Base-by-base conservation (phyloP, 1,284 basidiomycete genomes). In the Psilocybe mexicana region DNA sequence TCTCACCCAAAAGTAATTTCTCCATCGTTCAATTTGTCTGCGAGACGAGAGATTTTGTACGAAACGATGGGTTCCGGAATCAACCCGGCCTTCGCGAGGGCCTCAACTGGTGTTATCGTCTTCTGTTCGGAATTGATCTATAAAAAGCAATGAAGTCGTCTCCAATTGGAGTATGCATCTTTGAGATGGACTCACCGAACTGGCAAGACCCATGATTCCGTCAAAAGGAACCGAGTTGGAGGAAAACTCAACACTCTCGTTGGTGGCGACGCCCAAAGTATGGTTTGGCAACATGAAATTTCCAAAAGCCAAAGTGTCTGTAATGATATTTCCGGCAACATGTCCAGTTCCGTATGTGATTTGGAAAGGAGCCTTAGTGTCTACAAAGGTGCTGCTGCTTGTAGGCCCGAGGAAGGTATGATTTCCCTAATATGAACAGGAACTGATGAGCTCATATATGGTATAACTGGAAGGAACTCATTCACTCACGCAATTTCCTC, bases 161-260 rank as follows among this genome's bases (percentile, higher is more conserved):
- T 36, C 40, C 23, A 18, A 44, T 28, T 7, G 33, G 33, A 14
- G 11, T 30, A 25, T 8, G 7, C 44, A 11, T 30, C 8, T 7
- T 54, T 6, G 38, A 8, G 11, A 53, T 46, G 24, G 18, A 76
- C 81, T 54, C 68, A 87, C 82, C 63, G 85, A 88, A 75, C 83
- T 83, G 46, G 91, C 90, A 64, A 94, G 79, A 59, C 93, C 89
- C 90, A 97, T 87, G 61, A 96, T 74, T 46, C 94, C 87, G 70
- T 95, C 93, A 64, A 93, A 93, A 0, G 85, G 78, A 36, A 78
- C 76, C 0, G 65, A 61, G 62, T 79, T 63, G 36, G 69, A 70
- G 1, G 84, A 77, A 70, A 93, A 93, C 49, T 93, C 84, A 2
- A 71, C 66, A 45, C 82, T 84, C 71, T 94, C 92, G 26, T 69